Percentiles rank a stretch among this genome's conserved stretches.
Evolutionary conservation across 192 early-diverging fungal species (phyloP).

Genomic region (Backusella macrospora): DNA sequence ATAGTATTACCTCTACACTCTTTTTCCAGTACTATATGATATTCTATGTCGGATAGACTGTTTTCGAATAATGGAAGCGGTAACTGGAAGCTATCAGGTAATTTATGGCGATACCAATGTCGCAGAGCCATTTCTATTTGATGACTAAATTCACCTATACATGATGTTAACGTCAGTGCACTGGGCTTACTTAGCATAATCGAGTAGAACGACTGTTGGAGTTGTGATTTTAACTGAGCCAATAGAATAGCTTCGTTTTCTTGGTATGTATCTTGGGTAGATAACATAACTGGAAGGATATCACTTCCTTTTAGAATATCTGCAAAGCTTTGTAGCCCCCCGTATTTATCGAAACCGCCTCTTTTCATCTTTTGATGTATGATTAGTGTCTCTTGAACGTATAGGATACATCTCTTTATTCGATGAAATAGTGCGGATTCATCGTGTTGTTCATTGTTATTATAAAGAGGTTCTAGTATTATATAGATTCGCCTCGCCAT

Average conservation of each 20-base stretch:
- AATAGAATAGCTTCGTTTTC: not conserved
- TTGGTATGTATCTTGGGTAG: not conserved
- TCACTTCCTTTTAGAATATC: not conserved
- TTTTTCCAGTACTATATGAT: not conserved
- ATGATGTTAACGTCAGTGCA: not conserved
- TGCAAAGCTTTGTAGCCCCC: not conserved
- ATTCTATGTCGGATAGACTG: not conserved
- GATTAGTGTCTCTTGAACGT: not conserved
- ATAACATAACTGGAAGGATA: not conserved
- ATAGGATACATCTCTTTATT: not conserved
- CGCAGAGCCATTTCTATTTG: constrained; percentile 11
- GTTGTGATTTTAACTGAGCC: not conserved
- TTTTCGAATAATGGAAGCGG: not conserved
- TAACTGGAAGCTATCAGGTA: not conserved
- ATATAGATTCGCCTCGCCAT: not conserved
- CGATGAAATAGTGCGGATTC: not conserved
- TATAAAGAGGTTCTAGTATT: not conserved
- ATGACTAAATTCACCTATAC: not conserved
- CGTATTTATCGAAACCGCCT: not conserved
- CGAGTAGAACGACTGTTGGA: not conserved
- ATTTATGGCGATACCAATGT: not conserved
- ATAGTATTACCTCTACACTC: not conserved
- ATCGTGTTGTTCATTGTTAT: not conserved
- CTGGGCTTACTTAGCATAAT: not conserved
- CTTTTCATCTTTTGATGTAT: not conserved